Conservation (phyloP, 1,284 basidiomycete genomes). For the Cutaneotrichosporon cavernicola region DNA sequence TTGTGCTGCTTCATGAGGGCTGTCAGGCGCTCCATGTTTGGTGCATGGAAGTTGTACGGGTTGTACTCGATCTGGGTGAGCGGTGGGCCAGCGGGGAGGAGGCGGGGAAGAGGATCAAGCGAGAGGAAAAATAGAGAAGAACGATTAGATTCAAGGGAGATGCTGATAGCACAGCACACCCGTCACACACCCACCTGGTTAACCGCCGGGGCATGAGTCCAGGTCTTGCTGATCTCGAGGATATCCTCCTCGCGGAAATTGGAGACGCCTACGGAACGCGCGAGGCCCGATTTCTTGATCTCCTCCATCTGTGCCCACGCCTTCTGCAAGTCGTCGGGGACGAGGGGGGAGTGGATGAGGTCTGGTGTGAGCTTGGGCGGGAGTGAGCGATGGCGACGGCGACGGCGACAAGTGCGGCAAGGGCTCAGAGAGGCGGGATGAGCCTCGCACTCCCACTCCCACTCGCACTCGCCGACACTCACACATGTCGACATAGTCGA, state of each 20-base stretch:
- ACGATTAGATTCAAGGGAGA: too few relatives aligned
- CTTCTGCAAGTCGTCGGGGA: conserved; percentile 31
- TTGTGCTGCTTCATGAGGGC: conserved; percentile 61
- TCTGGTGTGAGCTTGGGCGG: conserved; percentile 57
- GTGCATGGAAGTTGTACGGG: conserved; percentile 68
- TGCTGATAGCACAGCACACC: background rate
- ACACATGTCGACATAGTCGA: conserved; percentile 64
- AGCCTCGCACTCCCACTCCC: too few relatives aligned
- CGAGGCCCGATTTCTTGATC: conserved; percentile 64
- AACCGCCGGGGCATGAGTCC: conserved; percentile 64
- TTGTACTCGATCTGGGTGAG: conserved; percentile 72
- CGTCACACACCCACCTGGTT: conserved; percentile 63
- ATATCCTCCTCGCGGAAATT: conserved; percentile 73
- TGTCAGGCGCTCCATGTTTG: conserved; percentile 58
- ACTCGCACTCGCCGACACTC: conserved; percentile 12
- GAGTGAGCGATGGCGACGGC: too few relatives aligned
- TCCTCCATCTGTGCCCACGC: conserved; percentile 71
- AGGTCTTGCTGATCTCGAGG: conserved; percentile 40
- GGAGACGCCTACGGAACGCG: conserved; percentile 78
- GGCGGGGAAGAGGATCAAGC: too few relatives aligned
- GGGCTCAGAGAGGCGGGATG: too few relatives aligned
- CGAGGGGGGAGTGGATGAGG: conserved; percentile 67
- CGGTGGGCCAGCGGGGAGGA: conserved; percentile 50
- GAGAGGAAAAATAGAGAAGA: background rate
- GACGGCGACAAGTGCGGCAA: background rate